These are phyloP conservation scores for Bipolaris gigantea DNA, from an alignment of 2,329 filamentous ascomycete genomes.

Conservation along the genomic window DNA sequence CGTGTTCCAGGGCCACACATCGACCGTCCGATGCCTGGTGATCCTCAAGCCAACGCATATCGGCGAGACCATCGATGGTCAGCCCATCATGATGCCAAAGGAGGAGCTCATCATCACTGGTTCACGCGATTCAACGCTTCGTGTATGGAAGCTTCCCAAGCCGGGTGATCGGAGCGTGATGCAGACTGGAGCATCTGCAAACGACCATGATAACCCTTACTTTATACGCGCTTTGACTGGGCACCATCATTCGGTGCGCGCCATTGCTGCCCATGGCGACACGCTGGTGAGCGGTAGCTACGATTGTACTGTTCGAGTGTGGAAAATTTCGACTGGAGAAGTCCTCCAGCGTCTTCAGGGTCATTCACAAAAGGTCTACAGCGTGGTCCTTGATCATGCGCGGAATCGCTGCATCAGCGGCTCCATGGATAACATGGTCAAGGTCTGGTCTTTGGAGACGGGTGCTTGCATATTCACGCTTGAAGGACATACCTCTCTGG, in stretches of 20 bases:
- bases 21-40: slow-evolving; percentile 92
- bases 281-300: slow-evolving; percentile 98
- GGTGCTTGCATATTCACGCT: slow-evolving; percentile 84
- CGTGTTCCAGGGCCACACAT: slow-evolving; percentile 96
- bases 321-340: slow-evolving; percentile 96
- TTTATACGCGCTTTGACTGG: slow-evolving; percentile 86
- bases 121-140: slow-evolving; percentile 88
- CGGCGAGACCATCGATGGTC: slow-evolving; percentile 70
- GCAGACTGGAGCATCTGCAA: slow-evolving; percentile 74
- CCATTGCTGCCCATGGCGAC: slow-evolving; percentile 92
- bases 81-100: slow-evolving; percentile 83
- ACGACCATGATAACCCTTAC: slow-evolving; percentile 83
- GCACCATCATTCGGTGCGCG: slow-evolving; percentile 90
- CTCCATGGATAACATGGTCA: slow-evolving; percentile 97
- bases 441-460: slow-evolving; percentile 93
- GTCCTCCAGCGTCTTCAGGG: slow-evolving; percentile 80
- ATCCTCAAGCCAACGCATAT: slow-evolving; percentile 87
- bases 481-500: slow-evolving; percentile 88
- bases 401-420: slow-evolving; percentile 96
- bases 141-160: slow-evolving; percentile 91
- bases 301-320: slow-evolving; percentile 91
- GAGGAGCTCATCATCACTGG: slow-evolving; percentile 97
- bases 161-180: slow-evolving; percentile 76
- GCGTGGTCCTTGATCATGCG: slow-evolving; percentile 87
- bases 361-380: slow-evolving; percentile 93